phyloP scores from a whole-genome alignment of 495 filamentous ascomycete genomes.

The Talaromyces trachyspermus region DNA sequence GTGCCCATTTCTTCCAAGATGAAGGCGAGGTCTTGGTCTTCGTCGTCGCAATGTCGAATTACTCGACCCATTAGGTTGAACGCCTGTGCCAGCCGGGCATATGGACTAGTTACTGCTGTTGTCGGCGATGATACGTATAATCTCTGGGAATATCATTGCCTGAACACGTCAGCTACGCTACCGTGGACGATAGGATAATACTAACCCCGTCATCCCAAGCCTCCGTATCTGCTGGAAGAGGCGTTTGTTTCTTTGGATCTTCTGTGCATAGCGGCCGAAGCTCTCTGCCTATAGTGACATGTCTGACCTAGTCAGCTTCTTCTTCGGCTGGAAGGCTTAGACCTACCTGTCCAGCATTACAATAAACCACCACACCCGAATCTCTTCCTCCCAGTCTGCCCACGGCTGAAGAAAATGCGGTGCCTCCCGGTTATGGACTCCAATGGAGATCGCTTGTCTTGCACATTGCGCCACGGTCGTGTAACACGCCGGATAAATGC shows the following conservation, averaged over 20 bases:
- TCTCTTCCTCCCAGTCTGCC: constrained; percentile 1
- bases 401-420: background rate
- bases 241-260: background rate
- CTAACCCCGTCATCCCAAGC: constrained; percentile 2
- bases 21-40: background rate
- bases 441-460: constrained; percentile 16
- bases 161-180: background rate
- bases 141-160: constrained; percentile 2
- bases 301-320: background rate
- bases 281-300: background rate
- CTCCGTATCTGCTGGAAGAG: background rate
- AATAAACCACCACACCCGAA: constrained; percentile 3
- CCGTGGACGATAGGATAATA: too few relatives aligned
- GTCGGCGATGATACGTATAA: background rate
- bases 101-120: background rate
- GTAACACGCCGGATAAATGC: constrained; percentile 19
- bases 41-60: background rate
- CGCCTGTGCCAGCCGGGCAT: constrained; percentile 1
- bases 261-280: constrained; percentile 5
- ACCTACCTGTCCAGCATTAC: background rate
- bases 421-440: constrained; percentile 7
- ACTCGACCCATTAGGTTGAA: constrained; percentile 3
- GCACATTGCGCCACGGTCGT: constrained; percentile 21
- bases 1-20: background rate
- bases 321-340: too few relatives aligned